These are phyloP conservation scores for Wickerhamiella spandovensis DNA, from an alignment of 805 yeast genomes.

Conservation along the genomic window DNA sequence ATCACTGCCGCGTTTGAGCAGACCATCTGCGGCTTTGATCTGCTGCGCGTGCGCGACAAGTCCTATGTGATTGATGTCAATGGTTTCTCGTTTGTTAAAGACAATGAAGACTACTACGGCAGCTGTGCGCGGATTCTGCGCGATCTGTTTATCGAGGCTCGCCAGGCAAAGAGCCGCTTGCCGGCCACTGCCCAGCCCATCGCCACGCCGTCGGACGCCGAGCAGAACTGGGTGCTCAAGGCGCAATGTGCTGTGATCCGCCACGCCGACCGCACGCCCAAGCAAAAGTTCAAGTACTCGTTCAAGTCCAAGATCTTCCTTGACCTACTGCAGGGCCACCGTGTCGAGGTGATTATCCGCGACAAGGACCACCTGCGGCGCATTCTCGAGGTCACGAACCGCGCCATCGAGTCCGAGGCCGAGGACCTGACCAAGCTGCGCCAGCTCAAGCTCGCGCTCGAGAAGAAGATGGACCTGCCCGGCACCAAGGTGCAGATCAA, in stretches of 20 bases:
- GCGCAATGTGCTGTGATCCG: constrained; percentile 84
- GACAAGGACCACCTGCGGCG: constrained; percentile 75
- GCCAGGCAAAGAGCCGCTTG: constrained; percentile 23
- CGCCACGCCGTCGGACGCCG: constrained; percentile 6
- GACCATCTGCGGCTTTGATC: constrained; percentile 93
- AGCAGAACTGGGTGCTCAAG: constrained; percentile 91
- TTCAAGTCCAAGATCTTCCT: constrained; percentile 79
- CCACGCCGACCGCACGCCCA: constrained; percentile 98
- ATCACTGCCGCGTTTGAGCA: constrained; percentile 73
- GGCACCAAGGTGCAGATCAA: constrained; percentile 95
- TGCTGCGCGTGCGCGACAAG: constrained; percentile 74
- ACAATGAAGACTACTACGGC: constrained; percentile 75
- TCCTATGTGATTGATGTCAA: constrained; percentile 94
- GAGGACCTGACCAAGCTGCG: constrained; percentile 71
- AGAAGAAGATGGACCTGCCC: constrained; percentile 77
- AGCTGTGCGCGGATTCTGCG: constrained; percentile 66
- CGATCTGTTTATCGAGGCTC: constrained; percentile 55
- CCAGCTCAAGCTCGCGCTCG: constrained; percentile 70
- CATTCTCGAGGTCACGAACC: constrained; percentile 69
- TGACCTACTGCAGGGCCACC: constrained; percentile 81
- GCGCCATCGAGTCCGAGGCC: constrained; percentile 59
- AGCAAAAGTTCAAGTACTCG: constrained; percentile 92
- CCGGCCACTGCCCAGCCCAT: constrained; percentile 6
- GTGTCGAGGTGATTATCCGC: constrained; percentile 89
- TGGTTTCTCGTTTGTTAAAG: constrained; percentile 96